Evolutionary conservation across 805 yeast genomes (phyloP), one percentile per base, ranked within the genome.

Genomic region (Gaillardinia entomophila): DNA sequence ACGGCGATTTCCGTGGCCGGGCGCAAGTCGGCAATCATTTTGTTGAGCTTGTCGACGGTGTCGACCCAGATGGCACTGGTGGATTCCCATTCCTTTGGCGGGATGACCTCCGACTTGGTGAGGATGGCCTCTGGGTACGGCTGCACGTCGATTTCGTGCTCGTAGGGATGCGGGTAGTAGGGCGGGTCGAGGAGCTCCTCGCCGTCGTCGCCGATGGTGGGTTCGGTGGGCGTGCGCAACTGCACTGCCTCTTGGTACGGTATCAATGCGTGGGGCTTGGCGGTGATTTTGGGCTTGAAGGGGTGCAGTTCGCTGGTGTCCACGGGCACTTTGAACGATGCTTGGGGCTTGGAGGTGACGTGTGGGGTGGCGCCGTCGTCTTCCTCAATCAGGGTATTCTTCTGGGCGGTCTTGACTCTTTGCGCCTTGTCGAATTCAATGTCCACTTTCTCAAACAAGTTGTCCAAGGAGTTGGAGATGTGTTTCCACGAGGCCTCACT

Each of bases 81-180:
- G 2, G 70, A 50, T 6, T 67, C 72, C 95, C 96, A 87, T 6
- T 80, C 76, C 27, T 62, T 60, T 1, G 78, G 68, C 0, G 73
- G 68, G 2, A 73, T 57, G 2, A 83, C 80, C 11, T 65, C 59
- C 2, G 37, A 24, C 18, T 32, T 40, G 1, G 34, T 22, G 19
- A 79, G 54, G 0, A 84, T 70, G 32, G 66, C 45, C 1, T 66
- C 71, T 2, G 94, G 92, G 51, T 85, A 89, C 28, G 75, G 77
- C 36, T 77, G 81, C 23, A 68, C 58, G 46, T 69, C 68, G 28
- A 90, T 90, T 56, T 90, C 97, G 24, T 59, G 55, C 29, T 66
- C 73, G 49, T 92, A 90, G 0, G 98, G 98, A 31, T 92, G 92
- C 7, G 69, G 70, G 49, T 78, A 82, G 54, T 79, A 85, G 7